phyloP scores from a whole-genome alignment of 2,329 filamentous ascomycete genomes.

The Didymella pomorum region DNA sequence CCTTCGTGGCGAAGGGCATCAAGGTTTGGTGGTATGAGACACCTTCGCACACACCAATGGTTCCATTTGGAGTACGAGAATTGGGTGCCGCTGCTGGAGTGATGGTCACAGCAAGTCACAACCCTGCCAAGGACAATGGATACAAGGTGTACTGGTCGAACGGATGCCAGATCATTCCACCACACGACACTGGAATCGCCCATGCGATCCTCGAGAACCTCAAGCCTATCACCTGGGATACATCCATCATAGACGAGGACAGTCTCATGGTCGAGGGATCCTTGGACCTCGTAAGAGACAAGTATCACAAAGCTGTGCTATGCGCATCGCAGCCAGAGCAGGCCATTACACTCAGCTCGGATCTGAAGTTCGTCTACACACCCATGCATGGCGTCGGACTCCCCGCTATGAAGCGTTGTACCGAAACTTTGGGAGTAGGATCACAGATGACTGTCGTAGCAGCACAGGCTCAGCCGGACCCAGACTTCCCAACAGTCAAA shows the following conservation, averaged over 20 bases:
- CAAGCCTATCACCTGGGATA: conserved; percentile 60
- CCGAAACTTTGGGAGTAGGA: conserved; percentile 50
- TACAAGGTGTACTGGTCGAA: conserved; percentile 74
- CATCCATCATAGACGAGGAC: conserved; percentile 51
- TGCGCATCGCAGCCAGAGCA: conserved; percentile 49
- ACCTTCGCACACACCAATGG: conserved; percentile 66
- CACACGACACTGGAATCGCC: conserved; percentile 67
- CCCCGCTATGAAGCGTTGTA: conserved; percentile 55
- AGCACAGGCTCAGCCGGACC: conserved; percentile 65
- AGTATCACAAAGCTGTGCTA: conserved; percentile 56
- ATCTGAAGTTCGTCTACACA: conserved; percentile 61
- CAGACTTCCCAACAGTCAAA: conserved; percentile 69
- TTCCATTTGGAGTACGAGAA: conserved; percentile 66
- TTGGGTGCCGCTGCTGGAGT: conserved; percentile 65
- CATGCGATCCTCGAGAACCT: conserved; percentile 64
- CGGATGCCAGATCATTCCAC: conserved; percentile 71
- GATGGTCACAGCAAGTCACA: conserved; percentile 73
- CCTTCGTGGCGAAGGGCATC: conserved; percentile 66
- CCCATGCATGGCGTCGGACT: conserved; percentile 66
- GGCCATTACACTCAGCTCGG: conserved; percentile 31
- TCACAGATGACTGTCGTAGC: conserved; percentile 59
- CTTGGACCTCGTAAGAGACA: conserved; percentile 52
- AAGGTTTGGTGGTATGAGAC: conserved; percentile 67
- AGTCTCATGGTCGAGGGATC: conserved; percentile 54
- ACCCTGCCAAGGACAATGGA: conserved; percentile 70